phyloP scores from a whole-genome alignment of 179 eudicot genomes.

The Spergularia azorica region DNA sequence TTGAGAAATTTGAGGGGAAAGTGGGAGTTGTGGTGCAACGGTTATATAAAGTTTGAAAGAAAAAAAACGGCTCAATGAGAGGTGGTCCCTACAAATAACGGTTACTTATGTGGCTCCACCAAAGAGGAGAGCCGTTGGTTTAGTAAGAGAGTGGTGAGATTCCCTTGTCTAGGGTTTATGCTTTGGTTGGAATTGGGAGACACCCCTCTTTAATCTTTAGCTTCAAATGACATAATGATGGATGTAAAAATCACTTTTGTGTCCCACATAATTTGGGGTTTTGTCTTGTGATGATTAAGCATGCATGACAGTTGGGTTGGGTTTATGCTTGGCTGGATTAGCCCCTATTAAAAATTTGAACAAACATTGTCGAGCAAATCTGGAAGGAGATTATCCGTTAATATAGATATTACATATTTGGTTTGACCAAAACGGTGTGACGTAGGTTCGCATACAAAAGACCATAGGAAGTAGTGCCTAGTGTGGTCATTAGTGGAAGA shows the following conservation, averaged over 20 bases:
- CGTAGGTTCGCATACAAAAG: no score
- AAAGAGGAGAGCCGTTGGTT: conserved; percentile 32
- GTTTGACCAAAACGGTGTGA: no score
- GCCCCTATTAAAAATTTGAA: background rate
- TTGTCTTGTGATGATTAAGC: no score
- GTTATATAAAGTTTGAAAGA: conserved; percentile 31
- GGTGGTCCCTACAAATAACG: conserved; percentile 28
- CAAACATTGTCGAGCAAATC: no score
- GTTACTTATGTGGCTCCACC: conserved; percentile 27
- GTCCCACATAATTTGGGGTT: background rate
- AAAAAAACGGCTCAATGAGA: background rate
- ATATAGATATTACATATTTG: no score
- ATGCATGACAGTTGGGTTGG: no score
- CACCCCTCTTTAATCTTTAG: conserved; percentile 3
- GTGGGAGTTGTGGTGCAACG: conserved; percentile 23
- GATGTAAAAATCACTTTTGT: no score
- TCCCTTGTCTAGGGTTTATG: conserved; percentile 17
- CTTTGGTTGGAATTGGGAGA: conserved; percentile 14
- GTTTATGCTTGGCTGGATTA: no score
- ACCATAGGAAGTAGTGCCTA: no score
- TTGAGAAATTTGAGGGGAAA: conserved; percentile 11
- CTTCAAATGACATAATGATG: no score
- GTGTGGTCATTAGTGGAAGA: no score
- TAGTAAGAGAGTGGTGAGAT: background rate
- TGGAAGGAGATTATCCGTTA: no score